Evolutionary conservation across 805 yeast species (phyloP).

Genomic region (Ogataea henricii): DNA sequence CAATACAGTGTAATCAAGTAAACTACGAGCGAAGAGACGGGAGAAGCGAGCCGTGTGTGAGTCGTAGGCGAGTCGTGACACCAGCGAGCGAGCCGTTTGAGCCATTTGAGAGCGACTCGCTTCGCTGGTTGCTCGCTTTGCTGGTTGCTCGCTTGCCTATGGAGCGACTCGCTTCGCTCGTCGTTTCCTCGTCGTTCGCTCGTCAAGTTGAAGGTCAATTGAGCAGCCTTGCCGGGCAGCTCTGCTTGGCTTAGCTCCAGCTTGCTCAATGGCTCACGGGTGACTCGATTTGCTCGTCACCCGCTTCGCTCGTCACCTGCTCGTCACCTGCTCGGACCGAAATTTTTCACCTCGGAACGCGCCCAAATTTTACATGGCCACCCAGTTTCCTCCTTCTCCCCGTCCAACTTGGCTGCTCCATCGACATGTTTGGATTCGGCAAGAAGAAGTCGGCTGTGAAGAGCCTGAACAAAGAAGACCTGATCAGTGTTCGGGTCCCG

Average conservation of each 20-base stretch:
- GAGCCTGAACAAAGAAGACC: constrained; percentile 8
- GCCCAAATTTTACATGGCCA: neutral
- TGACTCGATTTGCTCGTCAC: neutral
- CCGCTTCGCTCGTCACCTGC: neutral
- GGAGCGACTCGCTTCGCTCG: too few species aligned
- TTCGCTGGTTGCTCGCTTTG: neutral
- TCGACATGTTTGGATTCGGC: constrained; percentile 28
- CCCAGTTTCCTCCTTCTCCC: neutral
- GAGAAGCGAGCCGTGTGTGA: neutral
- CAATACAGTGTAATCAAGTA: too few species aligned
- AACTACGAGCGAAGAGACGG: too few species aligned
- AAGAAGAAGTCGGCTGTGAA: constrained; percentile 25
- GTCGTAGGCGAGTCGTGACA: too few species aligned
- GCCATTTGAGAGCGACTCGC: neutral
- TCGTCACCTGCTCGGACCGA: neutral
- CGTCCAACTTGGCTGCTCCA: neutral
- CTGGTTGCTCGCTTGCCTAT: neutral
- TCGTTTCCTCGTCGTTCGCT: too few species aligned
- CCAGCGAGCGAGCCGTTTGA: too few species aligned
- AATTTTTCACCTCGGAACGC: constrained; percentile 1
- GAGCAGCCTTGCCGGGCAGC: too few species aligned
- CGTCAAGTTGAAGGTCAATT: too few species aligned
- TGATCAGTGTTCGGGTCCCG: constrained; percentile 44
- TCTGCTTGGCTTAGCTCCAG: too few species aligned
- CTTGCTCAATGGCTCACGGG: too few species aligned